A percentile compares a stretch with the other conserved stretches of the same genome.
Conservation (phyloP, 805 yeast genomes). For the Sugiyamaella smithiae region DNA sequence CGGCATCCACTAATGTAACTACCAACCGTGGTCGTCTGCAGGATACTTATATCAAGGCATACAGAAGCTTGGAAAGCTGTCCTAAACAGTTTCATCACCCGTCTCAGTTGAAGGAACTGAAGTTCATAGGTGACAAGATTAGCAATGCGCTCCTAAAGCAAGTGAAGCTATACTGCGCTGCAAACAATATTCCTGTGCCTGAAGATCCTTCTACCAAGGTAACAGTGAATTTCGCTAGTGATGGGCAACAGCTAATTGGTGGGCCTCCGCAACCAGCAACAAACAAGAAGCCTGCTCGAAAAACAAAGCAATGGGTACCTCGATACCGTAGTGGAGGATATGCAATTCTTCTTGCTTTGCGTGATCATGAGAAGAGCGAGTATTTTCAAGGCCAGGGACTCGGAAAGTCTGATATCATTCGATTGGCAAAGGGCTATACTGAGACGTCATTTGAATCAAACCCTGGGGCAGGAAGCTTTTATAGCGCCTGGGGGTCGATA, state of each 20-base stretch:
- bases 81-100: conserved; percentile 52
- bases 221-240: conserved; percentile 15
- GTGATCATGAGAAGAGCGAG: conserved; percentile 31
- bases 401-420: conserved; percentile 56
- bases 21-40: neutral
- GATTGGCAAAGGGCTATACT: conserved; percentile 41
- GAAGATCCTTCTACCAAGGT: conserved; percentile 21
- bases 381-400: conserved; percentile 47
- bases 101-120: conserved; percentile 54
- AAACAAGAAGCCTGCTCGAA: conserved; percentile 25
- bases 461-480: conserved; percentile 15
- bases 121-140: conserved; percentile 70
- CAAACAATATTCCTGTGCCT: conserved; percentile 49
- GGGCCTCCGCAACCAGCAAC: neutral
- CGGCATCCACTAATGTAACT: conserved; percentile 3
- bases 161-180: conserved; percentile 54
- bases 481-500: conserved; percentile 36
- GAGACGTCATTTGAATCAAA: conserved; percentile 40
- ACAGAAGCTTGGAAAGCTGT: conserved; percentile 46
- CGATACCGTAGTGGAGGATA: conserved; percentile 77
- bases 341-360: conserved; percentile 66
- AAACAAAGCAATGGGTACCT: conserved; percentile 58
- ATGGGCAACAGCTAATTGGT: conserved; percentile 6
- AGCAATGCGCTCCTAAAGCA: conserved; percentile 48
- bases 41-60: conserved; percentile 54